Conservation (phyloP, 306 rosid species). For the Cicer arietinum region DNA sequence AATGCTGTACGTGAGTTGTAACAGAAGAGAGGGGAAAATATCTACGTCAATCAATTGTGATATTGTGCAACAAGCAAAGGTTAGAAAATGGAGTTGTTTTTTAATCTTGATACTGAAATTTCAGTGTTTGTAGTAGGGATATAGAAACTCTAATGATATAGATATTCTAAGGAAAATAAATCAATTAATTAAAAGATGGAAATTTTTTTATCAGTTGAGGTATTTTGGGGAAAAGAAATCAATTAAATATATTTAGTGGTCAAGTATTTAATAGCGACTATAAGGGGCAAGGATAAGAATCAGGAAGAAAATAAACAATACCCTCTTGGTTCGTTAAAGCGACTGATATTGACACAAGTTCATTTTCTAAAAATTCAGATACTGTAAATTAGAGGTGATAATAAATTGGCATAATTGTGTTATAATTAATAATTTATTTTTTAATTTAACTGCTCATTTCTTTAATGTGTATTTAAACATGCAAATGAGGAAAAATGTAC, state of each 20-base stretch:
- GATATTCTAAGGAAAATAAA: slow-evolving; percentile 14
- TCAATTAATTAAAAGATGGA: background rate
- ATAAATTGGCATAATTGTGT: slow-evolving; percentile 2
- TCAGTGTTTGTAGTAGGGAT: background rate
- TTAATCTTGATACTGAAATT: background rate
- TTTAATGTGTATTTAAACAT: background rate
- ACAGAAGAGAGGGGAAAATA: slow-evolving; percentile 7
- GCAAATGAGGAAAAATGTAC: slow-evolving; percentile 5
- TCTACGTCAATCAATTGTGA: background rate
- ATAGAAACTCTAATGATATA: background rate
- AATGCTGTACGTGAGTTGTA: background rate
- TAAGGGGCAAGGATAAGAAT: background rate
- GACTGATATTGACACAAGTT: background rate
- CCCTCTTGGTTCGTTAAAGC: background rate
- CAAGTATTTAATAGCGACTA: background rate
- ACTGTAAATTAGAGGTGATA: background rate
- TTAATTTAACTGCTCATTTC: background rate
- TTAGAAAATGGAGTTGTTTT: slow-evolving; percentile 5
- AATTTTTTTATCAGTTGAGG: background rate
- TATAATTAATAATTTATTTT: background rate
- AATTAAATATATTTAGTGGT: background rate
- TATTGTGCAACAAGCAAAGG: background rate
- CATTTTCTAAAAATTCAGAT: background rate
- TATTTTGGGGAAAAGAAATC: slow-evolving; percentile 18
- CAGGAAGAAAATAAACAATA: background rate